phyloP scores from a whole-genome alignment of 345 rosid genomes.

The Alliaria petiolata region DNA sequence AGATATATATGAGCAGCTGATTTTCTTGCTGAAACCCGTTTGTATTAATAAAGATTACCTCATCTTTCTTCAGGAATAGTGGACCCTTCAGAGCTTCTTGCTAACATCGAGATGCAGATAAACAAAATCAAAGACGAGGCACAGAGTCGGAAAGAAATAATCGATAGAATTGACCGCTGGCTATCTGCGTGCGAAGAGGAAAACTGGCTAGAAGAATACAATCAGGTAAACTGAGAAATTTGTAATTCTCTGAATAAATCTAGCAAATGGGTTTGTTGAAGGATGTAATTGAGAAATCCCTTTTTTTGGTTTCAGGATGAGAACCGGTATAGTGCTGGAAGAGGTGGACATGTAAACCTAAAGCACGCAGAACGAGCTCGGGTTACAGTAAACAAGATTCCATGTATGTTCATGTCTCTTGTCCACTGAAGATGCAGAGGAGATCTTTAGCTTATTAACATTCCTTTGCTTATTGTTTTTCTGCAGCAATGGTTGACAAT shows the following conservation, averaged over 20 bases:
- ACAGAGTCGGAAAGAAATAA: slow-evolving; percentile 79
- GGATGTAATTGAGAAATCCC: not conserved
- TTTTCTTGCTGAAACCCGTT: not conserved
- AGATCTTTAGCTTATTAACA: slow-evolving; percentile 2
- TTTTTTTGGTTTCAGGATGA: slow-evolving; percentile 51
- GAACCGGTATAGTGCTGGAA: slow-evolving; percentile 78
- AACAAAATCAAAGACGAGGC: slow-evolving; percentile 73
- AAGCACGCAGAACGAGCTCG: slow-evolving; percentile 94
- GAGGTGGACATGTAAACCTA: slow-evolving; percentile 88
- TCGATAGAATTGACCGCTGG: slow-evolving; percentile 91
- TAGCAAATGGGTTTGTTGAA: not conserved
- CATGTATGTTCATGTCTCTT: slow-evolving; percentile 45
- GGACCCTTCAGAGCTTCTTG: slow-evolving; percentile 84
- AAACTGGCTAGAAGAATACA: slow-evolving; percentile 95
- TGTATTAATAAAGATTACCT: not conserved
- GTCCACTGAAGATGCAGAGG: not conserved
- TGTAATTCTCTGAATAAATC: not conserved
- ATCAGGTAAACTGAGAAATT: slow-evolving; percentile 38
- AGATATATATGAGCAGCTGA: not conserved
- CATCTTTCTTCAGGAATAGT: slow-evolving; percentile 54
- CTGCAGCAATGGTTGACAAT: slow-evolving; percentile 82
- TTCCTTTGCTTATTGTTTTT: not conserved
- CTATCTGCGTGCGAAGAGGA: slow-evolving; percentile 92
- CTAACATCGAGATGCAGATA: slow-evolving; percentile 78
- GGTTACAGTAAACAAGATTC: slow-evolving; percentile 72